A percentile compares a stretch with the other conserved stretches of the same genome.
Conservation (phyloP, 2,329 filamentous ascomycete species). For the Meredithiella fracta region DNA sequence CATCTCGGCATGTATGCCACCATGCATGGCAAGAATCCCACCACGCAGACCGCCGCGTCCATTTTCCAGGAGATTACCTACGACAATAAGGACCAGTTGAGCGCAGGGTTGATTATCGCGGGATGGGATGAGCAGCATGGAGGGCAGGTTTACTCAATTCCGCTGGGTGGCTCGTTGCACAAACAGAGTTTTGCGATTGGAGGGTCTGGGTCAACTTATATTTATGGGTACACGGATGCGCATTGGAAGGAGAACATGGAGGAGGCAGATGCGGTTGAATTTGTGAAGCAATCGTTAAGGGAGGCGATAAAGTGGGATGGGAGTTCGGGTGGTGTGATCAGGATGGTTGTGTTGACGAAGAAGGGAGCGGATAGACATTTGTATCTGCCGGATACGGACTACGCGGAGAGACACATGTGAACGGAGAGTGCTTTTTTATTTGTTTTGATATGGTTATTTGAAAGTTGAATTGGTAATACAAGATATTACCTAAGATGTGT, state of each 20-base stretch:
- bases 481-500: no score
- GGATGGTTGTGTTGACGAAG: slow-evolving; percentile 88
- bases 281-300: slow-evolving; percentile 77
- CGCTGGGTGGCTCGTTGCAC: slow-evolving; percentile 88
- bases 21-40: slow-evolving; percentile 75
- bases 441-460: background rate
- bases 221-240: slow-evolving; percentile 95
- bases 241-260: slow-evolving; percentile 94
- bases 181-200: slow-evolving; percentile 93
- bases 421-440: slow-evolving; percentile 10
- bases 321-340: slow-evolving; percentile 93
- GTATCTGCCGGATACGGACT: slow-evolving; percentile 85
- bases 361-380: slow-evolving; percentile 83
- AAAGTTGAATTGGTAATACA: background rate
- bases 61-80: slow-evolving; percentile 98
- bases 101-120: slow-evolving; percentile 95
- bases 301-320: slow-evolving; percentile 99
- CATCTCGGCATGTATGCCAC: slow-evolving; percentile 86
- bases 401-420: slow-evolving; percentile 54
- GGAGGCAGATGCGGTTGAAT: slow-evolving; percentile 73
- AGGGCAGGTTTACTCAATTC: slow-evolving; percentile 94
- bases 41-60: slow-evolving; percentile 84
- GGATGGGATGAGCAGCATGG: slow-evolving; percentile 91
- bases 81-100: slow-evolving; percentile 84
- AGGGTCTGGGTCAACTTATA: slow-evolving; percentile 95